phyloP scores from a whole-genome alignment of 495 filamentous ascomycete species.

The Thozetella sp. region DNA sequence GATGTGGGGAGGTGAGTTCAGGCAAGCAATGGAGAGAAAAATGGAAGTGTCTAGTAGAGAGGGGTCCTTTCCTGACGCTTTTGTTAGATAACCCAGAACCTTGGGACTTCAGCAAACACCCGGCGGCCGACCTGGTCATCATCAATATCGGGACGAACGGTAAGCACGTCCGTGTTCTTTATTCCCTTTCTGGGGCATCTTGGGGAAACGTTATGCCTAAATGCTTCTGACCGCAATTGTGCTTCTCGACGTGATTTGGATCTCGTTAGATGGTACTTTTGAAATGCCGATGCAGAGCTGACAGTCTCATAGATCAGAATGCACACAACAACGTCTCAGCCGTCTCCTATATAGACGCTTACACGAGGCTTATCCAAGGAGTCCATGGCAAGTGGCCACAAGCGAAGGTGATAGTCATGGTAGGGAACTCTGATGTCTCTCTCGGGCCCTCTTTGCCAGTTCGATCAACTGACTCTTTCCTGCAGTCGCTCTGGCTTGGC shows the following conservation, averaged over 20 bases:
- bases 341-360: conserved; percentile 53
- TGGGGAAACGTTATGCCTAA: no score
- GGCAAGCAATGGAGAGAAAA: no score
- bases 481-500: conserved; percentile 63
- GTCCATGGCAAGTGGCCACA: conserved; percentile 64
- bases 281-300: no score
- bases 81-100: conserved; percentile 49
- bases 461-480: neutral
- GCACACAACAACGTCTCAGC: conserved; percentile 57
- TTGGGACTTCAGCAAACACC: conserved; percentile 61
- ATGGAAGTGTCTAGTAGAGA: no score
- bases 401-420: conserved; percentile 65
- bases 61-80: no score
- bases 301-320: no score
- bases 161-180: no score
- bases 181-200: no score
- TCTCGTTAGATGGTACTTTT: no score
- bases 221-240: no score
- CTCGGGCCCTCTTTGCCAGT: neutral
- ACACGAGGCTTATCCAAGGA: conserved; percentile 60
- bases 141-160: conserved; percentile 73
- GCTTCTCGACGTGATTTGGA: no score
- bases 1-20: conserved; percentile 48
- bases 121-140: conserved; percentile 65
- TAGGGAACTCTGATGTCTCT: conserved; percentile 25